A percentile compares a stretch with the other conserved stretches of the same genome.
Conservation (phyloP, 2,329 filamentous ascomycete genomes). For the Xylaria sp. region DNA sequence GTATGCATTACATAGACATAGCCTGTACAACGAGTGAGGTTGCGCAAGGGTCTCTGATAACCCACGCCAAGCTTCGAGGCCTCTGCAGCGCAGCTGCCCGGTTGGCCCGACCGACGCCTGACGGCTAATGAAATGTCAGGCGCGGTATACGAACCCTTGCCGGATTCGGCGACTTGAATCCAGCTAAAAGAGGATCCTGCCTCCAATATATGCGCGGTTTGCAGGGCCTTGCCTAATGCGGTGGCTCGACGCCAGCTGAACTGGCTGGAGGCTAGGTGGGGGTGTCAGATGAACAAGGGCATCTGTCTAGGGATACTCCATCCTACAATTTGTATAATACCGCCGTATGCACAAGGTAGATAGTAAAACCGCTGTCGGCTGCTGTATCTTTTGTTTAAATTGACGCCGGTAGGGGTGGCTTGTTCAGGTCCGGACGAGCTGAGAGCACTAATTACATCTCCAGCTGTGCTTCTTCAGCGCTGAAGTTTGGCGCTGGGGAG, state of each 20-base stretch:
- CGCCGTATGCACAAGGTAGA: no score
- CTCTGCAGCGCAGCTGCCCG: neutral
- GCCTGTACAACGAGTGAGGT: neutral
- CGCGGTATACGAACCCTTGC: neutral
- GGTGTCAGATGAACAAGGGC: neutral
- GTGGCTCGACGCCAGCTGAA: slow-evolving; percentile 1
- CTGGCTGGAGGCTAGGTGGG: neutral
- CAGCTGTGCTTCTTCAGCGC: no score
- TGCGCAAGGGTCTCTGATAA: neutral
- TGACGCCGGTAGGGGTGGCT: no score
- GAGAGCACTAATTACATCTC: no score
- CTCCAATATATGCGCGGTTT: neutral
- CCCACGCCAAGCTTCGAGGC: slow-evolving; percentile 1
- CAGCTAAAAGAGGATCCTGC: neutral
- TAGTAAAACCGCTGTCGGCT: no score
- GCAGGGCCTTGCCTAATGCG: neutral
- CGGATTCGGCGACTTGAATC: neutral
- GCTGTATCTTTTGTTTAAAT: no score
- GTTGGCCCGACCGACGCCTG: neutral
- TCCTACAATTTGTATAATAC: no score
- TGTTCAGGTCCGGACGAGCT: no score
- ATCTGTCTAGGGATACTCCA: neutral
- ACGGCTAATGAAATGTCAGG: neutral
- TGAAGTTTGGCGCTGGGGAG: no score
- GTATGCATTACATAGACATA: neutral